phyloP scores from a whole-genome alignment of 2,329 filamentous ascomycete genomes.

The Neonectria punicea region DNA sequence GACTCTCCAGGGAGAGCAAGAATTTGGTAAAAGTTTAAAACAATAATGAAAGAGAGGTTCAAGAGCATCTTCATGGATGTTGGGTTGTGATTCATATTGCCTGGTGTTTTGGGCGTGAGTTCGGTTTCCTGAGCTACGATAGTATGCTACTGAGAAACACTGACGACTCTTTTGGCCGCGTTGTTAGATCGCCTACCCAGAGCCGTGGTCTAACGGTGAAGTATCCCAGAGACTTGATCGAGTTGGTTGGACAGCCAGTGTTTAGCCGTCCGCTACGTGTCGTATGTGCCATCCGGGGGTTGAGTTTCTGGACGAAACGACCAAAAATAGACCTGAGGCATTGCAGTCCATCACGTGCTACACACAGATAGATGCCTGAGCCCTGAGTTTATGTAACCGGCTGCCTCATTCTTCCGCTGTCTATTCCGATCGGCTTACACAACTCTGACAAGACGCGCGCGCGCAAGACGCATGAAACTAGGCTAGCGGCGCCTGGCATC shows the following conservation, averaged over 20 bases:
- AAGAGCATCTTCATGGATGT: neutral
- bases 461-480: neutral
- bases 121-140: too few species aligned
- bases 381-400: neutral
- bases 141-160: neutral
- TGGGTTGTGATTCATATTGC: neutral
- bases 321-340: too few species aligned
- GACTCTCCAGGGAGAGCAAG: slow-evolving; percentile 19
- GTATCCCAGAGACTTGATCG: neutral
- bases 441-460: neutral
- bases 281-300: neutral
- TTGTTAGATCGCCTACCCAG: neutral
- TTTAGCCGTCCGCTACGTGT: neutral
- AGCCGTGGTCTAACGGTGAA: neutral
- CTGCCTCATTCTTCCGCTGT: neutral
- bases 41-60: neutral
- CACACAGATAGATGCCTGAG: neutral
- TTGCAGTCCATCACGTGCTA: slow-evolving; percentile 1
- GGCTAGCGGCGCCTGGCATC: slow-evolving; percentile 1
- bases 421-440: neutral
- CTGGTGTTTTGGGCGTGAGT: too few species aligned
- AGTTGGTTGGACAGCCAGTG: too few species aligned
- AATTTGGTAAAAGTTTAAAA: slow-evolving; percentile 13
- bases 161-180: neutral
- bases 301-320: too few species aligned